Base-by-base conservation (phyloP, 1,139 yeast species). In the Nadsonia commutata region DNA sequence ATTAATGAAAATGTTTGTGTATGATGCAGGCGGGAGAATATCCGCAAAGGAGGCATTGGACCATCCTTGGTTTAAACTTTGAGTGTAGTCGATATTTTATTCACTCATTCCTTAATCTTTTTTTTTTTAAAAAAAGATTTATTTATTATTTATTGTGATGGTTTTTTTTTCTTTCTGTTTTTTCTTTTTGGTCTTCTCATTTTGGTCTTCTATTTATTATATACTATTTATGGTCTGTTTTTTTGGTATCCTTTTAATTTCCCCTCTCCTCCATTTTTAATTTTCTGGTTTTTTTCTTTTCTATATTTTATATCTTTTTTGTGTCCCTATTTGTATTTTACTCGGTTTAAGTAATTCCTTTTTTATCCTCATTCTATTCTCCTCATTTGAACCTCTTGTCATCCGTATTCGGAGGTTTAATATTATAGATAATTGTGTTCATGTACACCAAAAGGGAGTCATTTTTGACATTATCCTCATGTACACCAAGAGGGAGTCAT, bases 21-120 rank as follows among this genome's bases (percentile, higher is more conserved):
- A 90, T 60, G 97, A 90, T 59, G 96, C 98, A 20, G 79, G 83
- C 54, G 83, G 81, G 67, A 78, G 99, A 63, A 83, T 88, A 49
- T 81, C 94, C 31, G 97, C 97, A 1, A 90, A 79, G 2, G 84
- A 84, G 50, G 94, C 95, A 1, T 70, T 90, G 55, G 74, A 79
- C 13, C 98, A 93, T 62, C 93, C 93, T 13, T 71, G 66, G 66
- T 51, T 65, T 47, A 40, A 40, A 22, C 42, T 4, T 27, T 65
- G 48, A 56, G 55, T 39, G 51, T 52, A 45, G 52, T 56, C 44
- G 51, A 44, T 19, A 43, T 44, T 36, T 40, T 45, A 22, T 45
- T 42, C 36, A 42, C 46, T 42, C 42, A 45, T 37, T 41, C 56
- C 40, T 56, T 55, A 48, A 55, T 53, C 18, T 57, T 56, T 47